Evolutionary conservation across 2,329 filamentous ascomycete species (phyloP).

Genomic region (Teratosphaeria epicoccoides): DNA sequence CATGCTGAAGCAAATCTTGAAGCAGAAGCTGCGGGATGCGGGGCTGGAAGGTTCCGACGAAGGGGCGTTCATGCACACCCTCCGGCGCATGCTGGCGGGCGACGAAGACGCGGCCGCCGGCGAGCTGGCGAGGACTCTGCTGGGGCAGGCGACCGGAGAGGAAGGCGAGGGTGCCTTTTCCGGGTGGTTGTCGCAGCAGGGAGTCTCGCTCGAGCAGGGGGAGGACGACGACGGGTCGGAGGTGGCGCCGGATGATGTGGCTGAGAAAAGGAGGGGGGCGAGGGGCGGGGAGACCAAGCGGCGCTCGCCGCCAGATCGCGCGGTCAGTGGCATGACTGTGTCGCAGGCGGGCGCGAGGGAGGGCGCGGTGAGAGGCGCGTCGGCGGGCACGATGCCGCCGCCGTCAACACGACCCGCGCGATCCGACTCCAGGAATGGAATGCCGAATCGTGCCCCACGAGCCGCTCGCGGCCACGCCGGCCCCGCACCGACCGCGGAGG

Average conservation of each 20-base stretch:
- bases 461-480: neutral
- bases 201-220: slow-evolving; percentile 16
- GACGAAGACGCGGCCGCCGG: slow-evolving; percentile 34
- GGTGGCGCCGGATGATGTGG: slow-evolving; percentile 20
- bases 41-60: slow-evolving; percentile 32
- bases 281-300: neutral
- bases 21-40: slow-evolving; percentile 20
- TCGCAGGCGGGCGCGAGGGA: neutral
- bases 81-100: slow-evolving; percentile 35
- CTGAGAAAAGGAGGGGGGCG: slow-evolving; percentile 7
- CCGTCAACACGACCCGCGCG: slow-evolving; percentile 1
- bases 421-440: slow-evolving; percentile 1
- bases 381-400: slow-evolving; percentile 5
- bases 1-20: slow-evolving; percentile 26
- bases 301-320: slow-evolving; percentile 10
- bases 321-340: slow-evolving; percentile 2
- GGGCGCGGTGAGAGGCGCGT: slow-evolving; percentile 9
- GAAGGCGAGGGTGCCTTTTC: slow-evolving; percentile 19
- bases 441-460: neutral
- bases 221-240: slow-evolving; percentile 16
- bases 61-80: slow-evolving; percentile 32
- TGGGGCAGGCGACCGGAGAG: slow-evolving; percentile 24
- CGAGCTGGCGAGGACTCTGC: slow-evolving; percentile 33
- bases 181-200: slow-evolving; percentile 25
- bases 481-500: too few species aligned